These are phyloP conservation scores for Thraustochytrium aureum DNA, from an alignment of 352 stramenopile genomes.

Conservation along the genomic window DNA sequence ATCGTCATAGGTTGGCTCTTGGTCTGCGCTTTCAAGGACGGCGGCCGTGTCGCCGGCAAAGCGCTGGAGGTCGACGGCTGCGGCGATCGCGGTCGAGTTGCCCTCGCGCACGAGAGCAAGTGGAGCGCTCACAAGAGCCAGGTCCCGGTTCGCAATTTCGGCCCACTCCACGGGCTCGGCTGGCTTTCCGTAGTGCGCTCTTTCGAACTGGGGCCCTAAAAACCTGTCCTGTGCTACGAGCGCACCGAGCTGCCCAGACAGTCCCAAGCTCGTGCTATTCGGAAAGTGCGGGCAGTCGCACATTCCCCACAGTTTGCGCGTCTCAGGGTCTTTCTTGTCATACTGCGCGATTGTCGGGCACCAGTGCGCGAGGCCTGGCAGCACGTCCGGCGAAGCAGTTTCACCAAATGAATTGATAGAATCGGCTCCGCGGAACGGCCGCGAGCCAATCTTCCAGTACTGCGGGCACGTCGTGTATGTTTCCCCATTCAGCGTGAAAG, in stretches of 20 bases:
- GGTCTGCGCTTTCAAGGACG: no score
- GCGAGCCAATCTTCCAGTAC: no score
- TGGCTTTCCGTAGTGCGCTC: background rate
- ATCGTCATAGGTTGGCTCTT: no score
- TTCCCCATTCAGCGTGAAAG: no score
- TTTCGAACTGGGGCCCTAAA: background rate
- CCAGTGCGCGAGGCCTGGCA: background rate
- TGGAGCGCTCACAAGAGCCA: no score
- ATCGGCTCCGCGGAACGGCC: no score
- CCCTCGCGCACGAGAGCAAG: no score
- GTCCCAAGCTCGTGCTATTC: background rate
- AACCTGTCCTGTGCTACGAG: background rate
- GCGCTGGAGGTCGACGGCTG: no score
- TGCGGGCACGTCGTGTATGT: no score
- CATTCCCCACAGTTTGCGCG: conserved; percentile 8
- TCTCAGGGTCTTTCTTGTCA: background rate
- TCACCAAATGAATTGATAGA: no score
- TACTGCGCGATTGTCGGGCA: background rate
- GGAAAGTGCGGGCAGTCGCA: conserved; percentile 18
- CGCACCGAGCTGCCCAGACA: background rate
- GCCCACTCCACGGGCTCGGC: background rate
- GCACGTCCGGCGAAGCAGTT: background rate
- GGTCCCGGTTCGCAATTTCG: background rate
- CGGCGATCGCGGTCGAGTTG: no score
- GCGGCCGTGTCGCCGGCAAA: no score